Percentiles rank a stretch among this genome's conserved stretches.
These are phyloP conservation scores for Tricholoma terreum DNA, from an alignment of 768 basidiomycete genomes.

Conservation along the genomic window DNA sequence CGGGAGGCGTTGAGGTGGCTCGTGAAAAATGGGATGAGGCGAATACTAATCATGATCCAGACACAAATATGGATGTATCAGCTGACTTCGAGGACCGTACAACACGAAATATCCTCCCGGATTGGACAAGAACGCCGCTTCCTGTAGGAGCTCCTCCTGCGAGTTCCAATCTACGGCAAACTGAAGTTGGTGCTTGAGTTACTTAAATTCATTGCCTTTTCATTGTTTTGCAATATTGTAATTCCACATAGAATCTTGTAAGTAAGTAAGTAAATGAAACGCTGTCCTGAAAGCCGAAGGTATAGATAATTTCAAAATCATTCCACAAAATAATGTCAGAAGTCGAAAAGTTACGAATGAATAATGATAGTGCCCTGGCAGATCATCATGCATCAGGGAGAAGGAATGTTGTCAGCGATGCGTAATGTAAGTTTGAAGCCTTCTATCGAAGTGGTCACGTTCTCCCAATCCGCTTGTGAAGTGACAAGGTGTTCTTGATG, in stretches of 20 bases:
- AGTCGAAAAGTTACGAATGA: not conserved
- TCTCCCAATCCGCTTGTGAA: constrained; percentile 61
- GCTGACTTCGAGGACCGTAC: constrained; percentile 31
- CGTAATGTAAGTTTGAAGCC: constrained; percentile 56
- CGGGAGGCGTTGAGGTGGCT: constrained; percentile 76
- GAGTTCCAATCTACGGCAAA: constrained; percentile 15
- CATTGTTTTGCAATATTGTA: not conserved
- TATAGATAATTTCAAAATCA: not conserved
- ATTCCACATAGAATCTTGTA: not conserved
- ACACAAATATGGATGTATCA: constrained; percentile 37
- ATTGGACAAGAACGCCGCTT: constrained; percentile 75
- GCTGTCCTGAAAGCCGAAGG: not conserved
- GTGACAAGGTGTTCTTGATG: constrained; percentile 43
- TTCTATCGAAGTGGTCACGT: constrained; percentile 40
- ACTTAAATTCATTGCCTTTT: constrained; percentile 6
- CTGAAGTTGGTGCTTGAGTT: constrained; percentile 18
- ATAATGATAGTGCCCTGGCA: not conserved
- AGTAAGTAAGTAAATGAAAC: not conserved
- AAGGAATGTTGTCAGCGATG: constrained; percentile 39
- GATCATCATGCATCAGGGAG: constrained; percentile 1
- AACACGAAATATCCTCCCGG: constrained; percentile 57
- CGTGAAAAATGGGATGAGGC: constrained; percentile 87
- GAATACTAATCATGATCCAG: constrained; percentile 43
- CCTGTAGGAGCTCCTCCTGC: constrained; percentile 64
- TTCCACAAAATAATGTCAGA: not conserved